A percentile compares a stretch with the other conserved stretches of the same genome.
These are phyloP conservation scores for Penicillium cosmopolitanum DNA, from an alignment of 495 filamentous ascomycete genomes.

Conservation along the genomic window DNA sequence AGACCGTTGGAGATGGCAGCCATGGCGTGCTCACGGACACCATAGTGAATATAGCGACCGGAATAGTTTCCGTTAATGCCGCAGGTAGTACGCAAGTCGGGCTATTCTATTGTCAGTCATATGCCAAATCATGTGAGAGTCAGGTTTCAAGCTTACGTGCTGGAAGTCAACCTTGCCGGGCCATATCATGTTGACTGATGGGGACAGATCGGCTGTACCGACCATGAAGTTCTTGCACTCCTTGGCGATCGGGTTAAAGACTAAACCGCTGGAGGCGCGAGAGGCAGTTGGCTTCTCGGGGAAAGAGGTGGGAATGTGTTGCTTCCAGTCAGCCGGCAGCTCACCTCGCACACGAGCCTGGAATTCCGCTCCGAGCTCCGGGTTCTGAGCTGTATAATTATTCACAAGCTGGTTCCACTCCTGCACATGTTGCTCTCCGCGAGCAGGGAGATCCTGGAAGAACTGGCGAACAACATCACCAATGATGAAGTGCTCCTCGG, in stretches of 20 bases:
- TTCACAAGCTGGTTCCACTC: slow-evolving; percentile 51
- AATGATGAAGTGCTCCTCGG: slow-evolving; percentile 50
- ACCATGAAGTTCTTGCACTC: slow-evolving; percentile 57
- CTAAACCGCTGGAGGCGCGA: slow-evolving; percentile 51
- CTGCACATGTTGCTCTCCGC: slow-evolving; percentile 43
- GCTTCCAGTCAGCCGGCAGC: slow-evolving; percentile 46
- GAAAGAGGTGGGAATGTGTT: slow-evolving; percentile 48
- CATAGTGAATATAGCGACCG: slow-evolving; percentile 55
- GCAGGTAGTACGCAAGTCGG: slow-evolving; percentile 45
- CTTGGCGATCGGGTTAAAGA: slow-evolving; percentile 54
- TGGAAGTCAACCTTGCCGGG: slow-evolving; percentile 59
- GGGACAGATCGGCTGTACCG: slow-evolving; percentile 61
- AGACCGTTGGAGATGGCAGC: slow-evolving; percentile 55
- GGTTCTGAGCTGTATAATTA: slow-evolving; percentile 44
- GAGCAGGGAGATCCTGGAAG: slow-evolving; percentile 45
- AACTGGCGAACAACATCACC: slow-evolving; percentile 50
- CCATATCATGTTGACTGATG: slow-evolving; percentile 61
- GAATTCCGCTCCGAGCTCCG: slow-evolving; percentile 53
- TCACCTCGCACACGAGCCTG: slow-evolving; percentile 48
- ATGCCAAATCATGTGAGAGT: no score
- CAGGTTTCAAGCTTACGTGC: slow-evolving; percentile 36
- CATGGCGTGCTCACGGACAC: slow-evolving; percentile 58
- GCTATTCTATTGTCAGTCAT: slow-evolving; percentile 26
- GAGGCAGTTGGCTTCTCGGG: slow-evolving; percentile 53
- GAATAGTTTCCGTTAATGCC: slow-evolving; percentile 53